Percentiles rank a stretch among this genome's conserved stretches.
Conservation (phyloP, 2,329 filamentous ascomycete genomes). For the Chalara sp. region DNA sequence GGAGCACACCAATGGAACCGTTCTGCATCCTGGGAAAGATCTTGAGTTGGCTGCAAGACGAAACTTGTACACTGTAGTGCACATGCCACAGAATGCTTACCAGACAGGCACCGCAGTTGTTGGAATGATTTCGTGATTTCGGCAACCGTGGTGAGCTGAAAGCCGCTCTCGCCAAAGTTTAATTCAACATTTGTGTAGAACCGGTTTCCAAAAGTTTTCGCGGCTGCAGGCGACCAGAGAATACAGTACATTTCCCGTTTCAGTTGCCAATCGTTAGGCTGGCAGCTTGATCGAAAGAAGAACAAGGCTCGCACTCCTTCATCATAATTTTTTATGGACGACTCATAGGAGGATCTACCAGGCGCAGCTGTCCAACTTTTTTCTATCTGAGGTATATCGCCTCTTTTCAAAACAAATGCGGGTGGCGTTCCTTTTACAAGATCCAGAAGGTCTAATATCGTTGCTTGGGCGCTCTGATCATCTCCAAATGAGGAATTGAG, state of each 20-base stretch:
- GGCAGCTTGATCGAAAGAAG: background rate
- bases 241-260: background rate
- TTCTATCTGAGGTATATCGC: background rate
- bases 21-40: too few relatives aligned
- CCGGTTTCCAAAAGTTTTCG: too few relatives aligned
- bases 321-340: background rate
- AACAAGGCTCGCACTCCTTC: background rate
- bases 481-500: too few relatives aligned
- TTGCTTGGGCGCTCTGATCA: background rate
- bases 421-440: background rate
- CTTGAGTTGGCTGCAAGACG: too few relatives aligned
- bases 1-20: too few relatives aligned
- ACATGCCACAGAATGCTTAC: too few relatives aligned
- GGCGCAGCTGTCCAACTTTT: background rate
- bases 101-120: too few relatives aligned
- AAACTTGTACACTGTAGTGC: too few relatives aligned
- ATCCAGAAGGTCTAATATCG: background rate
- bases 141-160: too few relatives aligned
- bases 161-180: too few relatives aligned
- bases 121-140: too few relatives aligned
- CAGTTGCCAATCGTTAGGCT: background rate
- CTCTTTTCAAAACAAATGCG: background rate
- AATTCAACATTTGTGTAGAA: too few relatives aligned
- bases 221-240: background rate
- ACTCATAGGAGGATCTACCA: background rate